These are phyloP conservation scores for Aureobasidium uvarum DNA, from an alignment of 2,329 filamentous ascomycete species.

Conservation along the genomic window DNA sequence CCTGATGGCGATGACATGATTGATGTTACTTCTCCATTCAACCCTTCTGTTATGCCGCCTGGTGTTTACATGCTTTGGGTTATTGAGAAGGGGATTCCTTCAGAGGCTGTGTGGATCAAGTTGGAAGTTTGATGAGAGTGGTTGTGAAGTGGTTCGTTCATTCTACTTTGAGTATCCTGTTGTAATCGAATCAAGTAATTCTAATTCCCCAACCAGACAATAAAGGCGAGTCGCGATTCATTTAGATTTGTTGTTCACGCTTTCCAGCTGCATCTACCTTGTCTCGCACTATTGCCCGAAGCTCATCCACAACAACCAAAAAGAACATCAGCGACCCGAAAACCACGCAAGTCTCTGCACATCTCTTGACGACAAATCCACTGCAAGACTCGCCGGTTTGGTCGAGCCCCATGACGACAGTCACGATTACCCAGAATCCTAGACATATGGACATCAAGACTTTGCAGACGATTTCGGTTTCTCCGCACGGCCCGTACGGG, in stretches of 20 bases:
- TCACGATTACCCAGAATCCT: too few relatives aligned
- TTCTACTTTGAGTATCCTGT: background rate
- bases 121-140: background rate
- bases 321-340: too few relatives aligned
- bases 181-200: background rate
- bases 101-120: conserved; percentile 46
- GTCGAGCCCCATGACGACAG: too few relatives aligned
- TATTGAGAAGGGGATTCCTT: conserved; percentile 54
- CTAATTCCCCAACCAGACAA: background rate
- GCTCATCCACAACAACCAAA: too few relatives aligned
- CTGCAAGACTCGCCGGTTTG: too few relatives aligned
- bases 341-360: background rate
- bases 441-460: too few relatives aligned
- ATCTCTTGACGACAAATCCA: background rate
- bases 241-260: too few relatives aligned
- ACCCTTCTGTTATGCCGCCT: conserved; percentile 55
- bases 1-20: conserved; percentile 51
- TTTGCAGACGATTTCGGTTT: too few relatives aligned
- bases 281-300: too few relatives aligned
- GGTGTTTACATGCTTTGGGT: conserved; percentile 62
- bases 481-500: too few relatives aligned
- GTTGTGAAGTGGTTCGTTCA: background rate
- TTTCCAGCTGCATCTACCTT: too few relatives aligned
- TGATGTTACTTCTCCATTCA: conserved; percentile 55
- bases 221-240: too few relatives aligned